phyloP scores from a whole-genome alignment of 2,329 filamentous ascomycete genomes.

The Xylariales sp. region DNA sequence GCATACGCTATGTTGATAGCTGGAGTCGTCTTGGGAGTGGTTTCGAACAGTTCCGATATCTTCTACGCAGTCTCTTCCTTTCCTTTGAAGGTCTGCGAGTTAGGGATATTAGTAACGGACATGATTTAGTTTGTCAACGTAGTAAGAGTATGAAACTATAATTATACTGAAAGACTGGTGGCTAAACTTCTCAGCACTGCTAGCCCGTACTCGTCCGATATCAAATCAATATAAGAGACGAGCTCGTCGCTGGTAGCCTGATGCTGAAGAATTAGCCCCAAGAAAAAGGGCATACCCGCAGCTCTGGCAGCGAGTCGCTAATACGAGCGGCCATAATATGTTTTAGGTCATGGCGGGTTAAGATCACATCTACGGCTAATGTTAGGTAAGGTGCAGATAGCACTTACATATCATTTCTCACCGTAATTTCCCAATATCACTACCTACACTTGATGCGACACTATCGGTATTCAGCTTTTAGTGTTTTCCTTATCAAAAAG shows the following conservation, averaged over 20 bases:
- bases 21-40: neutral
- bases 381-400: too few relatives aligned
- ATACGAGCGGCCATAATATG: neutral
- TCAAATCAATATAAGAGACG: neutral
- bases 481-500: too few relatives aligned
- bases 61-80: conserved; percentile 8
- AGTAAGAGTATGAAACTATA: neutral
- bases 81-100: neutral
- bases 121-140: too few relatives aligned
- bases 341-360: neutral
- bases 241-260: neutral
- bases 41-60: conserved; percentile 1
- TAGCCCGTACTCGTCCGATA: neutral
- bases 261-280: conserved; percentile 3
- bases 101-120: neutral
- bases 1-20: conserved; percentile 4
- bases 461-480: too few relatives aligned
- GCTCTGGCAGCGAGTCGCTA: neutral
- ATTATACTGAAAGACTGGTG: neutral
- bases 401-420: too few relatives aligned
- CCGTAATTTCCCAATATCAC: too few relatives aligned
- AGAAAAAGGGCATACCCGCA: neutral
- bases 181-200: neutral
- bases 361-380: neutral
- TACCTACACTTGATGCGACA: too few relatives aligned